phyloP scores from a whole-genome alignment of 495 filamentous ascomycete species.

The Schizothecium vesticola region DNA sequence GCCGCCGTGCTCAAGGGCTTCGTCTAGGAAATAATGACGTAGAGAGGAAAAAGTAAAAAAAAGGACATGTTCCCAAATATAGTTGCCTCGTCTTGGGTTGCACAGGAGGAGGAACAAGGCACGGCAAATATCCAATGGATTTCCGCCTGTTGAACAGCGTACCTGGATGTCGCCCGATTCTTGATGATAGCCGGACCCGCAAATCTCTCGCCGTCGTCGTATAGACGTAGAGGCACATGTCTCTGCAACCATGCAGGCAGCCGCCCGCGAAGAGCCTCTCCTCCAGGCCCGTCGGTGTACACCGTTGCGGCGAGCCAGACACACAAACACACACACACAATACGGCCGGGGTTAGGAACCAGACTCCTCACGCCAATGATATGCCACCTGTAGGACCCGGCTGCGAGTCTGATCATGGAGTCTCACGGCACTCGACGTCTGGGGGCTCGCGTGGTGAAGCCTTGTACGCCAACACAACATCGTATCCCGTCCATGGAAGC shows the following conservation, averaged over 20 bases:
- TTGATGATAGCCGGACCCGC: neutral
- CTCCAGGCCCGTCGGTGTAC: neutral
- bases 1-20: slow-evolving; percentile 87
- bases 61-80: neutral
- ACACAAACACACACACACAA: neutral
- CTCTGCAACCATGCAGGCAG: neutral
- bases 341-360: neutral
- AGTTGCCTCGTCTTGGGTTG: neutral
- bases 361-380: neutral
- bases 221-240: neutral
- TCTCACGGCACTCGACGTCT: neutral
- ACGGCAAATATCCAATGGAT: neutral
- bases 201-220: neutral
- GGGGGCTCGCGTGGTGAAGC: neutral
- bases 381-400: neutral
- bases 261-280: neutral
- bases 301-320: neutral
- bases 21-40: slow-evolving; percentile 43
- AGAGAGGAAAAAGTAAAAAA: neutral
- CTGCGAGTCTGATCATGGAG: neutral
- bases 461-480: neutral
- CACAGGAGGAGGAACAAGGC: neutral
- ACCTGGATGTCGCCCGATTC: neutral
- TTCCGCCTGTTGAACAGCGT: neutral
- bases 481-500: neutral